phyloP scores from a whole-genome alignment of 768 basidiomycete species.

The Mycena pura region DNA sequence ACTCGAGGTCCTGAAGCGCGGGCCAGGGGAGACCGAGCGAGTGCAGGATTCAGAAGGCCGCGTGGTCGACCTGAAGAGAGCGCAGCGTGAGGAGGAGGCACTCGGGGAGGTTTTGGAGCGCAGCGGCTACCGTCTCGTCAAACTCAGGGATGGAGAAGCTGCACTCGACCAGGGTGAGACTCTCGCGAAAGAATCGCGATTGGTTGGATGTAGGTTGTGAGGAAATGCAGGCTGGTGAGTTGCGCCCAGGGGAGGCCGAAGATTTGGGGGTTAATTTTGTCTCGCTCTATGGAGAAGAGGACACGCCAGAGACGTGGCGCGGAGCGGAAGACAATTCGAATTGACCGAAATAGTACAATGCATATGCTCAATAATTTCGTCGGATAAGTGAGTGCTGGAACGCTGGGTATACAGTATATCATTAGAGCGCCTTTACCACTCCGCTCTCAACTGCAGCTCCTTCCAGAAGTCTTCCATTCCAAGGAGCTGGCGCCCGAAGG shows the following conservation, averaged over 20 bases:
- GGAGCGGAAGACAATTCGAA: conserved; percentile 27
- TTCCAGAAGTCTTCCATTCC: too few relatives aligned
- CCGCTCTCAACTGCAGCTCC: too few relatives aligned
- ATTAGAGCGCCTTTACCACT: too few relatives aligned
- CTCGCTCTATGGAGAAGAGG: conserved; percentile 25
- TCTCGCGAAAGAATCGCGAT: conserved; percentile 25
- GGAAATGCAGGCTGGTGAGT: conserved; percentile 23
- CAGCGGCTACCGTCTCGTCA: conserved; percentile 9
- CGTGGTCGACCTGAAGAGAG: conserved; percentile 25
- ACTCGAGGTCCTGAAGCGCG: conserved; percentile 26
- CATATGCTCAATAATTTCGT: too few relatives aligned
- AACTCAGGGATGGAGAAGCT: conserved; percentile 26
- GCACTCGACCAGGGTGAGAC: conserved; percentile 20
- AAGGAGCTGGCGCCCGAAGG: too few relatives aligned
- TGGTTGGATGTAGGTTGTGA: conserved; percentile 26
- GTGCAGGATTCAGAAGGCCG: conserved; percentile 23
- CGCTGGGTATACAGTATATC: too few relatives aligned
- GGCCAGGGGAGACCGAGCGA: conserved; percentile 26
- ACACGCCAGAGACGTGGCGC: conserved; percentile 25
- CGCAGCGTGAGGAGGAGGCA: conserved; percentile 14
- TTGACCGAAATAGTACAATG: too few relatives aligned
- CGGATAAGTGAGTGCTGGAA: too few relatives aligned
- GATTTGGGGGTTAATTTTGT: conserved; percentile 22
- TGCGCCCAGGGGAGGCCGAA: conserved; percentile 27
- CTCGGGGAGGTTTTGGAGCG: conserved; percentile 13